A percentile compares a stretch with the other conserved stretches of the same genome.
These are phyloP conservation scores for Hanseniaspora pseudoguilliermondii DNA, from an alignment of 805 yeast species.

Conservation along the genomic window DNA sequence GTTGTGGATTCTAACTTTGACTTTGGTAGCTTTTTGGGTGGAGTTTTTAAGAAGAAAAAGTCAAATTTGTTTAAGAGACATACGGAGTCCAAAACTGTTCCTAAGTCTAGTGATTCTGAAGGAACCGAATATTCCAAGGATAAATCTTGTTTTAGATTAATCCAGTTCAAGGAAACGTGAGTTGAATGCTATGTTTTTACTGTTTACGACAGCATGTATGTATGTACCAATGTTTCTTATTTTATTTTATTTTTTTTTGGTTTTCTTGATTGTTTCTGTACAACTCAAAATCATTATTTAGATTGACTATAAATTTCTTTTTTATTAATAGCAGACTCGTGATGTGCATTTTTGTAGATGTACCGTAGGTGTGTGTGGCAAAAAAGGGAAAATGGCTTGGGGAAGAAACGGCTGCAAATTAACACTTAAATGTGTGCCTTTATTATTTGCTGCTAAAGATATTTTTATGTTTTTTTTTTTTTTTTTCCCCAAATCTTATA, in stretches of 20 bases:
- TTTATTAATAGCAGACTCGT: too few species aligned
- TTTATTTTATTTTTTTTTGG: background rate
- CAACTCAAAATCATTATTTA: too few species aligned
- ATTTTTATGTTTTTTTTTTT: too few species aligned
- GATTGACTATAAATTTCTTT: too few species aligned
- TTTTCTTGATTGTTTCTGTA: background rate
- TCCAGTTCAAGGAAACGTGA: background rate
- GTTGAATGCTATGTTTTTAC: too few species aligned
- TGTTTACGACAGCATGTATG: background rate
- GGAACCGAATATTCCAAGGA: background rate
- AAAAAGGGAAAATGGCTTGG: too few species aligned
- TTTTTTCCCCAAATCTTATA: too few species aligned
- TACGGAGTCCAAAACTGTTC: background rate
- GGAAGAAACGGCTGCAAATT: too few species aligned
- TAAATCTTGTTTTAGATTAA: background rate
- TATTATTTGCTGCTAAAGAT: too few species aligned
- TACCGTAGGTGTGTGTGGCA: too few species aligned
- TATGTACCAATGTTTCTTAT: background rate
- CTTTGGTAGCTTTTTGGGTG: constrained; percentile 1
- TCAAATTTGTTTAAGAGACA: background rate
- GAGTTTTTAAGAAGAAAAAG: constrained; percentile 4
- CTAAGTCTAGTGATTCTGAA: background rate
- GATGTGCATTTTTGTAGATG: too few species aligned
- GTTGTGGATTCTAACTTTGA: constrained; percentile 9
- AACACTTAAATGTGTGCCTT: too few species aligned